A percentile compares a stretch with the other conserved stretches of the same genome.
phyloP scores from a whole-genome alignment of 169 alveolate species.

The Cyclospora cayetanensis region DNA sequence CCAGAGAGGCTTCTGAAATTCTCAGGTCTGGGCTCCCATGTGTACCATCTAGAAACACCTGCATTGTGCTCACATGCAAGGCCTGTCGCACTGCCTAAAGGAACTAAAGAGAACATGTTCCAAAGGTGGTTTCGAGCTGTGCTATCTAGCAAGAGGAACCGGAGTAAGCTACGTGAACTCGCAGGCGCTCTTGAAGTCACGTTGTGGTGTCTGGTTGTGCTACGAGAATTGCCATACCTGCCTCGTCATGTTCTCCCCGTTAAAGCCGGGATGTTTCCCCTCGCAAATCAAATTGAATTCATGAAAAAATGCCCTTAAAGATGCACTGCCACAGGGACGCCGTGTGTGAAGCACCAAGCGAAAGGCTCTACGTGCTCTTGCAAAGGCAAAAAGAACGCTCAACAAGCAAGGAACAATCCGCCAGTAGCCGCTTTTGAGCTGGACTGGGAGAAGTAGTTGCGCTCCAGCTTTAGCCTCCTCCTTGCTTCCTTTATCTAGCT shows the following conservation, averaged over 20 bases:
- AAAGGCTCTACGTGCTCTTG: conserved; percentile 29
- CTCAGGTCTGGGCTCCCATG: conserved; percentile 64
- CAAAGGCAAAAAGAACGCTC: conserved; percentile 23
- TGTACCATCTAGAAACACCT: conserved; percentile 69
- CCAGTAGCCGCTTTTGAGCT: conserved; percentile 46
- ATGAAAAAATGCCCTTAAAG: background rate
- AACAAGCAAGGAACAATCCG: conserved; percentile 24
- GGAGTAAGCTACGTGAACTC: background rate
- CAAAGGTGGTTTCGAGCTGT: background rate
- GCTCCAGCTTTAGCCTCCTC: background rate
- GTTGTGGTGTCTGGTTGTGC: background rate
- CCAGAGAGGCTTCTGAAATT: conserved; percentile 26
- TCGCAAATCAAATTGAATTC: conserved; percentile 67
- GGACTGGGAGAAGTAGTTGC: background rate
- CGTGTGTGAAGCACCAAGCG: conserved; percentile 66
- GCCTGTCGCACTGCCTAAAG: too few relatives aligned
- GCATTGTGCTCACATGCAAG: background rate
- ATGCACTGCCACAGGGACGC: conserved; percentile 1
- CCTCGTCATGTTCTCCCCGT: conserved; percentile 69
- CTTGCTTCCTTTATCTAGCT: background rate
- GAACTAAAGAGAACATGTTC: background rate
- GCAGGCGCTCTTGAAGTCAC: background rate
- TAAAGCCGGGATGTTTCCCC: conserved; percentile 70
- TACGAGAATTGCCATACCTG: conserved; percentile 17
- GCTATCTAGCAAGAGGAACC: background rate